Evolutionary conservation across 2,329 filamentous ascomycete genomes (phyloP), one percentile per base, ranked within the genome.

Genomic region (Graphiopsis chlorocephala): DNA sequence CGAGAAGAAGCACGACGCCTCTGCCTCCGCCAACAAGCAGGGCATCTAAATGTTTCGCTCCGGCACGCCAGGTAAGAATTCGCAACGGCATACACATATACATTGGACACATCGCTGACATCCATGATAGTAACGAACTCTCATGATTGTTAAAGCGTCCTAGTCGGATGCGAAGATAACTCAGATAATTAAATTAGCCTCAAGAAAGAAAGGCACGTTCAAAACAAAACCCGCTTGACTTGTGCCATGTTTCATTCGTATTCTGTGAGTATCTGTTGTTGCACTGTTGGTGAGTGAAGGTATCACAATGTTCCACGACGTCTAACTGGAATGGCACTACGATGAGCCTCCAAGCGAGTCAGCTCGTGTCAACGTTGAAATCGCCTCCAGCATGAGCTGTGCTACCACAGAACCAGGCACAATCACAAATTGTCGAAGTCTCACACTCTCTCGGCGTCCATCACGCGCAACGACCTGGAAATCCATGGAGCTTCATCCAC

Each of bases 21-120:
- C 79, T 70, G 80, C 79, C 70, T 77, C 79, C 74, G 79, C 78
- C 75, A 80, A 83, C 81, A 83, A 83, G 80, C 76, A 76, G 68
- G 61, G 66, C 63, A 71, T 73, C 69, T 75, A 71, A 70, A 61
- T 63, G 48, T 50, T 25, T 58, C 56, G 35, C 65, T 14, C 11
- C 17, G 17, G 29, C 50, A 53, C 28, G 50, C 4, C 50, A 53
- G 26, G 50, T 53, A 53, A 10, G 50, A 53, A 5, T 29, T 48
- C 14, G 4, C 2, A n/a, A 3, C 4, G 4, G 8, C 15, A 29
- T n/a, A 2, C 10, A 31, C 28, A 23, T 2, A 20, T 23, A 55
- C 3, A 8, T 17, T 6, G 55, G 25, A 20, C 33, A 58, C 15
- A 2, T 55, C 14, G 11, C 47, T 53, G 20, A 50, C 42, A 28